Conservation (phyloP, 2,329 filamentous ascomycete species). For the Clonostachys sp. region DNA sequence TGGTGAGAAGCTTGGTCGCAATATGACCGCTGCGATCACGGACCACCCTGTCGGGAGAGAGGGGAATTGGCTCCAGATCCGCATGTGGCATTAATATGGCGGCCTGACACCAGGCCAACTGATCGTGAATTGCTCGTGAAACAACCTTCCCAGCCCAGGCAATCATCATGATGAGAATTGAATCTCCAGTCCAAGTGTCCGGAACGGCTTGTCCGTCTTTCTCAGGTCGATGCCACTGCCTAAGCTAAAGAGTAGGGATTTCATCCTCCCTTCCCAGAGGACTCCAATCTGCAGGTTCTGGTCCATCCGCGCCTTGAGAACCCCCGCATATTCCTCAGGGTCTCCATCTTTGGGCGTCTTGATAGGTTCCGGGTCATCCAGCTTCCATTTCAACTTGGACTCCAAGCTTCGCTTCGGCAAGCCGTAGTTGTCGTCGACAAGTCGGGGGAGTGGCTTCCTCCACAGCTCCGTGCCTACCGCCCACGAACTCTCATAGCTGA, state of each 20-base stretch:
- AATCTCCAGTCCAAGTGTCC: constrained; percentile 71
- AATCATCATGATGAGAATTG: constrained; percentile 72
- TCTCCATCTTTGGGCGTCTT: constrained; percentile 11
- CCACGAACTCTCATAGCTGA: constrained; percentile 95
- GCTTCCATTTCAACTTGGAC: constrained; percentile 47
- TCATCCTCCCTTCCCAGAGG: constrained; percentile 88
- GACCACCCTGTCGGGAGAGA: too few species aligned
- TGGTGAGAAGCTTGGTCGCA: too few species aligned
- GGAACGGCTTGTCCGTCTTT: constrained; percentile 70
- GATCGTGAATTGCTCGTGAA: too few species aligned
- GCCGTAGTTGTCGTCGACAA: constrained; percentile 21
- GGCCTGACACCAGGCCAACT: too few species aligned
- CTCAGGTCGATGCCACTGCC: constrained; percentile 81
- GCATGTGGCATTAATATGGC: too few species aligned
- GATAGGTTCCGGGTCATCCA: constrained; percentile 23
- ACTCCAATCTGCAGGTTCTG: constrained; percentile 83
- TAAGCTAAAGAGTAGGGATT: constrained; percentile 87
- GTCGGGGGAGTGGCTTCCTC: constrained; percentile 54
- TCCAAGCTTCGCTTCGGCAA: constrained; percentile 38
- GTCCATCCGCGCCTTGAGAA: constrained; percentile 85
- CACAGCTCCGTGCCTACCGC: constrained; percentile 90
- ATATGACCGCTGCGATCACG: too few species aligned
- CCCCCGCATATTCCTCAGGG: constrained; percentile 71
- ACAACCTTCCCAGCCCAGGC: too few species aligned
- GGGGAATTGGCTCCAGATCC: too few species aligned